Base-by-base conservation (phyloP, 2,329 filamentous ascomycete species). In the Colletotrichum tropicicola region DNA sequence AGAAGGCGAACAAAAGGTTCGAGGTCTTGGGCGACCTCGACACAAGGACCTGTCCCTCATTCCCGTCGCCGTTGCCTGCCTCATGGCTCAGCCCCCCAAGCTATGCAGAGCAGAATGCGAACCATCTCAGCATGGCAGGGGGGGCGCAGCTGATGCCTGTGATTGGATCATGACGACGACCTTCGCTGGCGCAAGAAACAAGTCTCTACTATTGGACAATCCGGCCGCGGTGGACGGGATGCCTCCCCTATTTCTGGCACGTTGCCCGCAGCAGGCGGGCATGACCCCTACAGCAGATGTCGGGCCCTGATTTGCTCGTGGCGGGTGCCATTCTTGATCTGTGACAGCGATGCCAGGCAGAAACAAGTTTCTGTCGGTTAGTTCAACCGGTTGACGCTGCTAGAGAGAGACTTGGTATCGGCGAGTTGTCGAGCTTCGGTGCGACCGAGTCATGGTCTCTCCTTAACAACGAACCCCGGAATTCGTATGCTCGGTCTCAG, bases 101-200 rank as follows among this genome's bases (percentile, higher is more conserved):
- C 41, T 48, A 48, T 49, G 61, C 61, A 35, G 53, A 54, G 55
- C 37, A 45, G 43, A 65, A 28, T 37, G 64, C 64, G 59, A 64
- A 65, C 64, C 48, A 55, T 53, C 53, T 49, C 43, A 59, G 43
- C 64, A 65, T 57, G 6, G 45, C 44, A 56, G 28, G 51, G 62
- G 62, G 37, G 58, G 35, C 28, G n/a, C 25, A 37, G 55, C 19
- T 19, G 21, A 23, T n/a, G 44, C 13, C 17, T 43, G 55, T 65
- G 65, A 67, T 67, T 67, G 65, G 65, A 51, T 65, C 61, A 67
- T 65, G 60, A 44, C 39, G 55, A 51, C 65, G 61, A 65, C 65
- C 61, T 52, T 55, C 21, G 44, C 55, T 55, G 44, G 54, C 51
- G 21, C 32, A 58, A 45, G 56, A 59, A 53, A 60, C 56, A 45